phyloP scores from a whole-genome alignment of 2,329 filamentous ascomycete species.

The Sporothrix phasma region DNA sequence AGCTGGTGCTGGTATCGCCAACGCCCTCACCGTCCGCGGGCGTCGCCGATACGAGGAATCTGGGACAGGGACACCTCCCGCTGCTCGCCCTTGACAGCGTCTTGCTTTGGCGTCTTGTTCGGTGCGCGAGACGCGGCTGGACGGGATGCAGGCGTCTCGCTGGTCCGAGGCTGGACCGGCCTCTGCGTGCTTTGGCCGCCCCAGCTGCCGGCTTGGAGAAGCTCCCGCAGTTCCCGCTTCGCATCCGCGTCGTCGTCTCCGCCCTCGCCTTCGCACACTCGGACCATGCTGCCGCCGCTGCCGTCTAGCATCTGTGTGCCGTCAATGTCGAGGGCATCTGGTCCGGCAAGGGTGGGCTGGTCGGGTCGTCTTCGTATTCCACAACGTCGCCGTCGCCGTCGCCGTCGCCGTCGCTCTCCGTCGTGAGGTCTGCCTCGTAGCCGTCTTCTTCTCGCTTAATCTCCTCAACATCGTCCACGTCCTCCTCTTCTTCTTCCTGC shows the following conservation, averaged over 20 bases:
- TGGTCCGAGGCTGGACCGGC: not conserved
- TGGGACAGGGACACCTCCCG: not conserved
- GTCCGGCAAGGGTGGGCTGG: constrained; percentile 33
- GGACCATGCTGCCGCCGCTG: constrained; percentile 58
- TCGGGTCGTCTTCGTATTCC: constrained; percentile 41
- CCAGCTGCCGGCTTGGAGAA: constrained; percentile 35
- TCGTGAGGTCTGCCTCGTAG: constrained; percentile 30
- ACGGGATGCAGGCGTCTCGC: not conserved
- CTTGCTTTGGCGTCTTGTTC: not conserved
- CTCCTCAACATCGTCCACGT: constrained; percentile 23
- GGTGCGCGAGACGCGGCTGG: not conserved
- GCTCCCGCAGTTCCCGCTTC: constrained; percentile 56
- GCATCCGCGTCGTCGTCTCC: constrained; percentile 47
- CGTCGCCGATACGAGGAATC: not conserved
- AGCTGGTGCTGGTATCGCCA: not conserved
- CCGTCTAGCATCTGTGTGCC: constrained; percentile 53
- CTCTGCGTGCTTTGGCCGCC: not conserved
- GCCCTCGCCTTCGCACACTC: constrained; percentile 63
- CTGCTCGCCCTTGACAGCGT: not conserved
- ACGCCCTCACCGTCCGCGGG: not conserved
- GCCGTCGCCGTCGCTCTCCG: constrained; percentile 40
- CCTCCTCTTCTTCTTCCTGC: constrained; percentile 23
- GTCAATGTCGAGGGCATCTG: constrained; percentile 54
- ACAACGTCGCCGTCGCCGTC: constrained; percentile 41
- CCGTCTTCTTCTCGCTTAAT: constrained; percentile 26